Evolutionary conservation across 768 basidiomycete genomes (phyloP).

Genomic region (Kwoniella bestiolae): DNA sequence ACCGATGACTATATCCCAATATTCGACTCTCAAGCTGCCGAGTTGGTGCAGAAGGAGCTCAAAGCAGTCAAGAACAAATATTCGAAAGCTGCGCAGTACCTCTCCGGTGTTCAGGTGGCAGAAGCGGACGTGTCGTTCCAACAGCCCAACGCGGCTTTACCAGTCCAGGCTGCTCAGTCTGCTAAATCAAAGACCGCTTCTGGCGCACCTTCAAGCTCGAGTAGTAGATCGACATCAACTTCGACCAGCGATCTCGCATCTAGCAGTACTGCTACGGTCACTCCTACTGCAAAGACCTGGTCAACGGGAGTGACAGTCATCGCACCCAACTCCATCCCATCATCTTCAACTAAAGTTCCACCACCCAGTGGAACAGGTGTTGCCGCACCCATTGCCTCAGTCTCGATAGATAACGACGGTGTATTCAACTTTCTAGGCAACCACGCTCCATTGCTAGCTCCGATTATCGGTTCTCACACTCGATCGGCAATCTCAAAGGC

Average conservation of each 20-base stretch:
- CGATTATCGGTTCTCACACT: slow-evolving; percentile 14
- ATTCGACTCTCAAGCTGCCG: slow-evolving; percentile 19
- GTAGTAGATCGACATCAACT: background rate
- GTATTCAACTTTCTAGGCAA: slow-evolving; percentile 9
- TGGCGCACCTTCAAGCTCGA: slow-evolving; percentile 1
- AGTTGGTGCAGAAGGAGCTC: slow-evolving; percentile 18
- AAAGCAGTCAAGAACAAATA: slow-evolving; percentile 40
- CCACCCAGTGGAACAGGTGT: background rate
- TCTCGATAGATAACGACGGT: background rate
- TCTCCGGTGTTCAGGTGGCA: slow-evolving; percentile 36
- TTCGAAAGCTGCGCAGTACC: slow-evolving; percentile 33
- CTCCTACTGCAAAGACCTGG: slow-evolving; percentile 9
- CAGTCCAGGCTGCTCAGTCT: slow-evolving; percentile 10
- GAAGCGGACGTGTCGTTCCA: slow-evolving; percentile 32
- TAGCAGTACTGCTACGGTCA: too few relatives aligned
- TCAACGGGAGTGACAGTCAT: slow-evolving; percentile 9
- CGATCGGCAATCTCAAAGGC: background rate
- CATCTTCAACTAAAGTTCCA: background rate
- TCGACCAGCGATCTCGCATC: background rate
- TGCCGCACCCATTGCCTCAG: background rate
- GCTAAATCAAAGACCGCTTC: background rate
- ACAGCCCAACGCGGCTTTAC: slow-evolving; percentile 16
- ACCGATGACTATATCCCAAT: slow-evolving; percentile 13
- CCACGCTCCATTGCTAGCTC: slow-evolving; percentile 9
- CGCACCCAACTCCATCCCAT: slow-evolving; percentile 1